Base-by-base conservation (phyloP, 768 basidiomycete species). In the Serendipita indica region DNA sequence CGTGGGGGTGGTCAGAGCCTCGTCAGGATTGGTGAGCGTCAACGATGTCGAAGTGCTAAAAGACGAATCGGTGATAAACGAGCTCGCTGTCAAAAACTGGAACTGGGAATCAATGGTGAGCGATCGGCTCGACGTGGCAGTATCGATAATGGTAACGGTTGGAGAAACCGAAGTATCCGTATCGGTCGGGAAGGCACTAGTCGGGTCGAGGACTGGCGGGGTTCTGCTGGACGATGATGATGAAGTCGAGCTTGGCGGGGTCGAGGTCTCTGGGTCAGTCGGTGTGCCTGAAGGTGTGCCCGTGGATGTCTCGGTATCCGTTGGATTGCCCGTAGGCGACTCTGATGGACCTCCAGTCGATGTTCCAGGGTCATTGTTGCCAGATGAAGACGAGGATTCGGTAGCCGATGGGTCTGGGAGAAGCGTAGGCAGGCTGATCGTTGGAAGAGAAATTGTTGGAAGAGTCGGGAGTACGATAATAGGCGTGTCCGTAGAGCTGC, bases 21-120 rank as follows among this genome's bases (percentile, higher is more conserved):
- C 69, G 58, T 79, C 78, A 18, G 77, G 74, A 62, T 75, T 61
- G 16, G 70, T 69, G 6, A 57, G 10, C 25, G 73, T 68, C 33
- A 34, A 3, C 1, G 64, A 16, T 14, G 14, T 25, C 14, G 45
- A 12, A 25, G 14, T 46, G 45, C 45, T 46, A 12, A 25, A 25
- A 1, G 45, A 16, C 22, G 45, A 12, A 12, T 10, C 14, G 25
- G 25, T 25, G 45, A 46, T 16, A 20, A 46, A 46, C 14, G 14
- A 16, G 25, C 14, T 46, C 12, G 45, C 45, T 12, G 45, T 46
- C 13, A 46, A 16, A 20, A 46, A 46, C 45, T 46, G 45, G 25
- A 16, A 46, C 25, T 46, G 45, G 12, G 45, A 46, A 14, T 46
- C 45, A 20, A 46, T 46, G 13, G 14, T 46, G 45, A 46, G 12